phyloP scores from a whole-genome alignment of 2,329 filamentous ascomycete genomes.

The Cryphonectria carpinicola region DNA sequence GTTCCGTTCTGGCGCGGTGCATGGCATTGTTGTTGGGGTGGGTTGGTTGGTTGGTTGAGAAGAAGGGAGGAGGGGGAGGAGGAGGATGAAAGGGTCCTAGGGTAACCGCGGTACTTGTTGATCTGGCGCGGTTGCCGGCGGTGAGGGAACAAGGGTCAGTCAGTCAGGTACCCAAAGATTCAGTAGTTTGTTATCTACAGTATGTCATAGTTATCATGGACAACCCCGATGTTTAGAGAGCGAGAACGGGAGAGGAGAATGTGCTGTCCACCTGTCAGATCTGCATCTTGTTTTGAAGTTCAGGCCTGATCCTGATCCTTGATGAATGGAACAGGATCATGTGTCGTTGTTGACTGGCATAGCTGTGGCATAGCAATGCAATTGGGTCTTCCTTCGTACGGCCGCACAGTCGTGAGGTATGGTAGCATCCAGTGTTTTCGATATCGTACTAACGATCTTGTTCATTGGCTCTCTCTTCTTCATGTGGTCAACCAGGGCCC shows the following conservation, averaged over 20 bases:
- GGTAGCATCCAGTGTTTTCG: neutral
- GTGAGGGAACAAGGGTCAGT: slow-evolving; percentile 1
- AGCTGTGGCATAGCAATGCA: no score
- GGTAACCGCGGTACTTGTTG: slow-evolving; percentile 17
- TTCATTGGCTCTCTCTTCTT: neutral
- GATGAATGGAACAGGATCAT: neutral
- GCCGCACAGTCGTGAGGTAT: neutral
- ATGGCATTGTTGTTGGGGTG: neutral
- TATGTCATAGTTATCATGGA: no score
- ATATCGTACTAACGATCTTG: neutral
- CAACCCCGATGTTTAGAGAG: no score
- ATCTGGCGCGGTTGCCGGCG: slow-evolving; percentile 14
- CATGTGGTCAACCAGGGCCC: neutral
- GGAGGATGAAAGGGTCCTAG: slow-evolving; percentile 9
- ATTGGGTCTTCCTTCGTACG: neutral
- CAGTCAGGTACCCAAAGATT: neutral
- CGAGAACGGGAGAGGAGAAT: neutral
- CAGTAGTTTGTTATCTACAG: neutral
- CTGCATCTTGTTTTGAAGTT: neutral
- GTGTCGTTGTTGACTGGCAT: neutral
- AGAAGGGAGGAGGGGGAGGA: neutral
- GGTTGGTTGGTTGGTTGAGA: neutral
- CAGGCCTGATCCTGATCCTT: neutral
- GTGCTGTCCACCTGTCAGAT: neutral
- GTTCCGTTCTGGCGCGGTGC: neutral